These are phyloP conservation scores for Sarocladium brachiariae DNA, from an alignment of 2,329 filamentous ascomycete genomes.

Conservation along the genomic window DNA sequence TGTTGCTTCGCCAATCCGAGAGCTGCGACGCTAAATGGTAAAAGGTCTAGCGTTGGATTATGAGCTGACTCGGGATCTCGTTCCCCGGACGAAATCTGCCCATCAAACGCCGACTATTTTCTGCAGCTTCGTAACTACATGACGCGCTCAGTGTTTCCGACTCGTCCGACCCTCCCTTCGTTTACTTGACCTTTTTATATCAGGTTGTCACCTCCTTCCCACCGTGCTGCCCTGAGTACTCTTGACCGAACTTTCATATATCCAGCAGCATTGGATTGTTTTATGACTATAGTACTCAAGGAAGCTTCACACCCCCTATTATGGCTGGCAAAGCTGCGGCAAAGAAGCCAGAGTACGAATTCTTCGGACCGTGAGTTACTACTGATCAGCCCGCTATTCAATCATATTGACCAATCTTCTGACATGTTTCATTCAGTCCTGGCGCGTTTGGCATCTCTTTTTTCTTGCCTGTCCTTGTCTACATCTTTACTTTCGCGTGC, in stretches of 20 bases:
- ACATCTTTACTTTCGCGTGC: slow-evolving; percentile 76
- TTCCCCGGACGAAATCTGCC: background rate
- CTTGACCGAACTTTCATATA: too few species aligned
- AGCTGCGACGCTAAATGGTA: background rate
- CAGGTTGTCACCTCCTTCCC: background rate
- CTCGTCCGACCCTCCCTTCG: background rate
- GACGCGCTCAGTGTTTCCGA: background rate
- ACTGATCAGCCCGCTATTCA: background rate
- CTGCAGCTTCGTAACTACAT: slow-evolving; percentile 1
- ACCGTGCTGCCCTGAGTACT: background rate
- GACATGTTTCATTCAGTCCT: slow-evolving; percentile 41
- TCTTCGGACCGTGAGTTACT: slow-evolving; percentile 42
- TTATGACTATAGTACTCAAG: too few species aligned
- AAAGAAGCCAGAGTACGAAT: slow-evolving; percentile 42
- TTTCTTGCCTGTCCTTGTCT: slow-evolving; percentile 71
- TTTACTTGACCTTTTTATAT: background rate
- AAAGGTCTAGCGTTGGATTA: background rate
- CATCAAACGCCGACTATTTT: background rate
- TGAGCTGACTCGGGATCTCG: background rate
- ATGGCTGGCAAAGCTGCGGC: background rate
- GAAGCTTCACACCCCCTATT: background rate
- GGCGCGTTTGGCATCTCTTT: slow-evolving; percentile 75
- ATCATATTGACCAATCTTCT: slow-evolving; percentile 1
- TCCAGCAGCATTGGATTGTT: too few species aligned
- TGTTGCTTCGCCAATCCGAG: background rate